phyloP scores from a whole-genome alignment of 148 eudicot species.

The Gaultheria prostrata region DNA sequence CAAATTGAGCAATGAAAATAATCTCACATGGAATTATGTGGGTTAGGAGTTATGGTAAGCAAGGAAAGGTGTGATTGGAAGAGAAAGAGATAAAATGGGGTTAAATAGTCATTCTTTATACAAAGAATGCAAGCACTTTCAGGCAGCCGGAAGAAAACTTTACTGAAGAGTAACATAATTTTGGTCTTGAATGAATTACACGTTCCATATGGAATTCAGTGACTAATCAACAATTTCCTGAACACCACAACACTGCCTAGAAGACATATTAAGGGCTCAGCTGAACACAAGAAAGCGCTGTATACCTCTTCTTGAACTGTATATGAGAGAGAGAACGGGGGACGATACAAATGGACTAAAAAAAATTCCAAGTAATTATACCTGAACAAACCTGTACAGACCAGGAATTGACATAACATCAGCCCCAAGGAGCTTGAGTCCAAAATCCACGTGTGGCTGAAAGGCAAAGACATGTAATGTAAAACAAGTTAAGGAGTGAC shows the following conservation, averaged over 20 bases:
- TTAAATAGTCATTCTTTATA: not conserved
- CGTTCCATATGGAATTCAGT: not conserved
- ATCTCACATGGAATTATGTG: not conserved
- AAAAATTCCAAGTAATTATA: constrained; percentile 17
- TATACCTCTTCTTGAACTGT: not conserved
- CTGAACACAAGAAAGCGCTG: not conserved
- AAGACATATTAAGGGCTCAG: not conserved
- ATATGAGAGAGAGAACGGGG: not conserved
- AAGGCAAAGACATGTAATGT: constrained; percentile 13
- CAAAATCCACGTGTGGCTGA: constrained; percentile 97
- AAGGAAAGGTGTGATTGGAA: not conserved
- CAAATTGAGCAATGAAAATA: not conserved
- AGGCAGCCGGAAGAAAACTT: not conserved
- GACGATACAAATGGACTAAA: not conserved
- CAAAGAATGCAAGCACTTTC: not conserved
- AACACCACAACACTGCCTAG: not conserved
- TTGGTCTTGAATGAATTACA: not conserved
- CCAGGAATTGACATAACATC: constrained; percentile 98
- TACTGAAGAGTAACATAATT: not conserved
- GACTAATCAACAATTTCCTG: not conserved
- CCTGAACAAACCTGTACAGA: constrained; percentile 79
- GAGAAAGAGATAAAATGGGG: not conserved
- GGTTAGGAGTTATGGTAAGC: not conserved
- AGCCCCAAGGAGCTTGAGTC: constrained; percentile 80
- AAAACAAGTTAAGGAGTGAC: not conserved